Conservation (phyloP, 2,329 filamentous ascomycete species). For the Penicillium sp. region DNA sequence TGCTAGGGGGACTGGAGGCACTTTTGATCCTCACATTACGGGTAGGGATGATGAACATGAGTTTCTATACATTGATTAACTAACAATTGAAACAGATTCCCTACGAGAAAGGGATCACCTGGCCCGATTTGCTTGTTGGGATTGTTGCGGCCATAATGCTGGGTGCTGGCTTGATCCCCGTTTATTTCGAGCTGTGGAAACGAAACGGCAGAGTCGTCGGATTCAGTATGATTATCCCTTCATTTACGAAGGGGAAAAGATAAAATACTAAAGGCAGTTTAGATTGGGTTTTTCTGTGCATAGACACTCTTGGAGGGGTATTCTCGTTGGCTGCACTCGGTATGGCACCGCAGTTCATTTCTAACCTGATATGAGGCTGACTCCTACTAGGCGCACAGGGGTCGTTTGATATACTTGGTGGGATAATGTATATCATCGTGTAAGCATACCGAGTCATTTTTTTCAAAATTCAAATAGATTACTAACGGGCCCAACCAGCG, state of each 20-base stretch:
- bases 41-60: neutral
- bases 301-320: slow-evolving; percentile 65
- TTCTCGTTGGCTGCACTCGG: slow-evolving; percentile 67
- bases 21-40: neutral
- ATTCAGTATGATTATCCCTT: neutral
- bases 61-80: neutral
- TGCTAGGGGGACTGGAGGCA: neutral
- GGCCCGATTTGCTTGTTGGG: neutral
- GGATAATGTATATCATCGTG: slow-evolving; percentile 64
- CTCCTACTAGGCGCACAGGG: slow-evolving; percentile 57
- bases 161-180: neutral
- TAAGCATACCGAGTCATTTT: slow-evolving; percentile 38
- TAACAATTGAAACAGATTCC: neutral
- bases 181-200: neutral
- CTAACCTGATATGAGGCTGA: slow-evolving; percentile 15
- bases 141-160: neutral
- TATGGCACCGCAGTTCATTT: slow-evolving; percentile 33
- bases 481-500: slow-evolving; percentile 40
- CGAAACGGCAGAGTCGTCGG: neutral
- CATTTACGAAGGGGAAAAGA: neutral
- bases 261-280: neutral
- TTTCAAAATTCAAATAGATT: neutral
- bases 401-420: slow-evolving; percentile 65
- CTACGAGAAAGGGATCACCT: neutral
- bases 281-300: slow-evolving; percentile 62